These are phyloP conservation scores for Albophoma yamanashiensis DNA, from an alignment of 2,329 filamentous ascomycete genomes.

Conservation along the genomic window DNA sequence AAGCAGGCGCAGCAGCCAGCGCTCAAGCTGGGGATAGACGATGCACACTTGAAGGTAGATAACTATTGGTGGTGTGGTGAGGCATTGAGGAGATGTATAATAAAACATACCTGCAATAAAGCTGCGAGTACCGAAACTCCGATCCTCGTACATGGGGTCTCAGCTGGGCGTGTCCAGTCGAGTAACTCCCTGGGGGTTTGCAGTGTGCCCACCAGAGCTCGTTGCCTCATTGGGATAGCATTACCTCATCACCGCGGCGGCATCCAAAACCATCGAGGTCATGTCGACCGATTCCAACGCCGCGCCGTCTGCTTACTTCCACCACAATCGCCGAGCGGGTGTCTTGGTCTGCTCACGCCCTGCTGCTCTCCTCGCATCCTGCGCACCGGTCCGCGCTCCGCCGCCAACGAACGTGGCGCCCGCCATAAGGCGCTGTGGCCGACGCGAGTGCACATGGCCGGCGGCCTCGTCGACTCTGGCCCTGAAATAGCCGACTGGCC, in stretches of 20 bases:
- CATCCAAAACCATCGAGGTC: not conserved
- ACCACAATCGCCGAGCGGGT: not conserved
- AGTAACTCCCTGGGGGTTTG: no score
- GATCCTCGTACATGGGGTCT: no score
- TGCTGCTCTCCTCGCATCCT: not conserved
- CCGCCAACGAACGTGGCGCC: not conserved
- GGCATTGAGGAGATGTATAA: not conserved
- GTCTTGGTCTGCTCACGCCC: not conserved
- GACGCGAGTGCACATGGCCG: no score
- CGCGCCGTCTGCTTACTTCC: not conserved
- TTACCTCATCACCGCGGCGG: not conserved
- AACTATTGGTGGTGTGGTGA: not conserved
- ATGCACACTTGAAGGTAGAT: not conserved
- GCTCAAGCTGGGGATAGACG: not conserved
- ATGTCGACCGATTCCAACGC: not conserved
- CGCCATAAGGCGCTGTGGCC: not conserved
- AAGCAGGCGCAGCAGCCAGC: not conserved
- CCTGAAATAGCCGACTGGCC: not conserved
- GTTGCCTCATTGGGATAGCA: not conserved
- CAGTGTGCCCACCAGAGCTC: not conserved
- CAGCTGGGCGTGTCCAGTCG: not conserved
- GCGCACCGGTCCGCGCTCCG: not conserved
- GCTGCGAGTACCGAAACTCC: not conserved
- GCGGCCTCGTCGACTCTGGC: not conserved
- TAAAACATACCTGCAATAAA: no score